phyloP scores from a whole-genome alignment of 805 yeast genomes.

The Starmerella floris region DNA sequence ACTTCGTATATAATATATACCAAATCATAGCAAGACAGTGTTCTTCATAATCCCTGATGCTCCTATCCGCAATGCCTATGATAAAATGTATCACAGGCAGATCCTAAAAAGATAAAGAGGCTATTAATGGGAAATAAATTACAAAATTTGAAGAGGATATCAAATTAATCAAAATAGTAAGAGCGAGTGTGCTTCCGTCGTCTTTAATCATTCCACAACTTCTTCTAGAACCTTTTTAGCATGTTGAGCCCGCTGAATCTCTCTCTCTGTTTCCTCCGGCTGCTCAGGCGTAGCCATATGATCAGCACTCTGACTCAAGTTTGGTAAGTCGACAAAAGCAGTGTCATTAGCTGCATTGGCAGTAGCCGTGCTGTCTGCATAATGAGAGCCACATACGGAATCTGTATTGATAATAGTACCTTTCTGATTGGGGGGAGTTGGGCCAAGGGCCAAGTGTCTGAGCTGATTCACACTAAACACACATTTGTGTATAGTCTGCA shows the following conservation, averaged over 20 bases:
- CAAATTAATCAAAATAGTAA: no score
- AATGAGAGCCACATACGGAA: conserved; percentile 19
- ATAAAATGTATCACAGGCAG: no score
- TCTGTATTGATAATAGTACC: conserved; percentile 18
- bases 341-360: conserved; percentile 22
- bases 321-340: conserved; percentile 15
- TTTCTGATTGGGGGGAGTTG: conserved; percentile 17
- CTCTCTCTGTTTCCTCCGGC: conserved; percentile 11
- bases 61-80: no score
- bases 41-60: no score
- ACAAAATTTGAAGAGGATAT: no score
- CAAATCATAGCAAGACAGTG: no score
- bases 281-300: conserved; percentile 16
- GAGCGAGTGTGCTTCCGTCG: no score
- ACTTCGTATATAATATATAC: no score
- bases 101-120: no score
- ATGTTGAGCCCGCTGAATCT: conserved; percentile 12
- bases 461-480: conserved; percentile 39
- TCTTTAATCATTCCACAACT: neutral
- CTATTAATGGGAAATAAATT: no score
- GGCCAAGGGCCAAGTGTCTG: conserved; percentile 29
- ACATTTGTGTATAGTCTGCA: conserved; percentile 76
- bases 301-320: conserved; percentile 15
- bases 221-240: conserved; percentile 7
- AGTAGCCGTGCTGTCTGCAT: conserved; percentile 23